A percentile compares a stretch with the other conserved stretches of the same genome.
Conservation (phyloP, 768 basidiomycete species). For the Tylopilus intermedius region DNA sequence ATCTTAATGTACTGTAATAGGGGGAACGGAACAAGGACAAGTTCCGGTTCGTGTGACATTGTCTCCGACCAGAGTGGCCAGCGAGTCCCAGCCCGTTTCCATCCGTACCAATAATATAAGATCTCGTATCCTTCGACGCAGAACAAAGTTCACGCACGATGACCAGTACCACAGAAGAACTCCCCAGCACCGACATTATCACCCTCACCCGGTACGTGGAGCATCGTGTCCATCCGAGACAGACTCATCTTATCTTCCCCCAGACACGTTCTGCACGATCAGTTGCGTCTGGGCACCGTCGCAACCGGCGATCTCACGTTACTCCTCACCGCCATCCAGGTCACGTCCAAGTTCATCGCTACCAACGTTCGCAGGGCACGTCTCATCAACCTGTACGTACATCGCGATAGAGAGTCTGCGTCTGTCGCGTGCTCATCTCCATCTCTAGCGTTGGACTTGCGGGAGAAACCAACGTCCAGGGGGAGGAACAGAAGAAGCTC, state of each 20-base stretch:
- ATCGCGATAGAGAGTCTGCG: neutral
- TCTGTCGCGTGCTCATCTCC: neutral
- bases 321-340: slow-evolving; percentile 91
- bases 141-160: slow-evolving; percentile 10
- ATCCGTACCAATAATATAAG: slow-evolving; percentile 17
- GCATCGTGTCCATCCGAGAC: neutral
- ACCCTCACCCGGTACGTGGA: slow-evolving; percentile 78
- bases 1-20: slow-evolving; percentile 16
- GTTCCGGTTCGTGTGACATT: slow-evolving; percentile 13
- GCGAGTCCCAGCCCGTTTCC: slow-evolving; percentile 13
- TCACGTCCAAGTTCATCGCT: slow-evolving; percentile 95
- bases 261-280: slow-evolving; percentile 86
- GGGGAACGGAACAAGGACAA: slow-evolving; percentile 3
- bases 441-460: slow-evolving; percentile 82
- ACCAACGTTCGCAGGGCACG: slow-evolving; percentile 97
- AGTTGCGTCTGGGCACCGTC: slow-evolving; percentile 71
- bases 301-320: slow-evolving; percentile 94
- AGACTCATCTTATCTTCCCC: slow-evolving; percentile 3
- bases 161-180: slow-evolving; percentile 45
- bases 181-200: slow-evolving; percentile 81
- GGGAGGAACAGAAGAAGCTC: slow-evolving; percentile 99
- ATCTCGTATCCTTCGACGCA: neutral
- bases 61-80: neutral
- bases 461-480: slow-evolving; percentile 94
- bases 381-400: slow-evolving; percentile 88